Conservation (phyloP, 2,329 filamentous ascomycete species). For the Verticillium isaacii region DNA sequence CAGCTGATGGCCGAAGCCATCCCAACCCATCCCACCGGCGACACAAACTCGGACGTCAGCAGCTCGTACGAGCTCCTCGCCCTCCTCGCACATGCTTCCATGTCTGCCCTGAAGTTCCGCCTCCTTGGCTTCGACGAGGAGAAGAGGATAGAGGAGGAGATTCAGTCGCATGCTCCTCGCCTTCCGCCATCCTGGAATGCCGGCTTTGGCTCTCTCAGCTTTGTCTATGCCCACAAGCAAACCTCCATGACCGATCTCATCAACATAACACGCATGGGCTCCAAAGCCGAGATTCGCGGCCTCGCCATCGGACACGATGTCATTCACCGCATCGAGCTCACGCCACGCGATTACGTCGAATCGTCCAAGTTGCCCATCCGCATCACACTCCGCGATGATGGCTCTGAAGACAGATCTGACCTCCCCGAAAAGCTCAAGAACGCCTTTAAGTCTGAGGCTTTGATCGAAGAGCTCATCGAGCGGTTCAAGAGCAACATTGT, state of each 20-base stretch:
- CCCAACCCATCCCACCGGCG: constrained; percentile 46
- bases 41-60: constrained; percentile 58
- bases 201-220: constrained; percentile 65
- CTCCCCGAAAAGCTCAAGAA: constrained; percentile 45
- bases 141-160: constrained; percentile 59
- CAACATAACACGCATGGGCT: constrained; percentile 75
- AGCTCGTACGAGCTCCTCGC: constrained; percentile 78
- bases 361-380: constrained; percentile 50
- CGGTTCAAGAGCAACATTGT: constrained; percentile 76
- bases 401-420: constrained; percentile 43
- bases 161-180: constrained; percentile 52
- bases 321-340: constrained; percentile 72
- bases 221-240: constrained; percentile 82
- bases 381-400: constrained; percentile 41
- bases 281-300: constrained; percentile 78
- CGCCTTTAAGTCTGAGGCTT: constrained; percentile 69
- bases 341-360: constrained; percentile 70
- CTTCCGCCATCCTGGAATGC: constrained; percentile 80
- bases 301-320: constrained; percentile 76
- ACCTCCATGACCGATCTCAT: constrained; percentile 81
- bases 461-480: constrained; percentile 65
- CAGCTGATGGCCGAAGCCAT: constrained; percentile 55
- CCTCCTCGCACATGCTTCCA: constrained; percentile 77
- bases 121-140: constrained; percentile 83
- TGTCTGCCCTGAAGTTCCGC: constrained; percentile 75